phyloP scores from a whole-genome alignment of 2,329 filamentous ascomycete species.

The Neoscytalidium dimidiatum region DNA sequence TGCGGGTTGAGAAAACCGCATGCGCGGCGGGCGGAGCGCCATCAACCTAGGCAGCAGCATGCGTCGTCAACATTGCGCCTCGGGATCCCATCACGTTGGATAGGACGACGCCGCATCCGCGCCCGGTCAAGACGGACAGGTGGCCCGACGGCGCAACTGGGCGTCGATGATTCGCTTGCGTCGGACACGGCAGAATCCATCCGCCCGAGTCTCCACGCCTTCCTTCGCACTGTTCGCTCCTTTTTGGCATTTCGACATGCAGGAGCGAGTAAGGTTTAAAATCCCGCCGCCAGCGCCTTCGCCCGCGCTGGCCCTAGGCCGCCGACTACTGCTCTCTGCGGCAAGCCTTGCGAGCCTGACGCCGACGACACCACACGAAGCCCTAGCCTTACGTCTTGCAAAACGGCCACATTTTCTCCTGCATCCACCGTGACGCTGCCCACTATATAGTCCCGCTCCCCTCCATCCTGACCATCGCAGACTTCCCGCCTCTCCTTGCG shows the following conservation, averaged over 20 bases:
- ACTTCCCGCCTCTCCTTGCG: not conserved
- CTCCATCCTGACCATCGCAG: not conserved
- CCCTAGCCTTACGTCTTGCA: not conserved
- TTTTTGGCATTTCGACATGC: not conserved
- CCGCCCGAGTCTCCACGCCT: not conserved
- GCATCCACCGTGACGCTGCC: not conserved
- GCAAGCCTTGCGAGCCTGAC: slow-evolving; percentile 5
- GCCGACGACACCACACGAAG: not conserved
- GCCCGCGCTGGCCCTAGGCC: not conserved
- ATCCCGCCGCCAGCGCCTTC: not conserved
- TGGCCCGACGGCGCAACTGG: not conserved
- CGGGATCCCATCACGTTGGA: not conserved
- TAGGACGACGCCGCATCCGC: not conserved
- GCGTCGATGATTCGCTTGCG: not conserved
- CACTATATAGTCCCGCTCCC: not conserved
- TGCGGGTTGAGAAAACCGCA: not conserved
- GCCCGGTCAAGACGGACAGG: not conserved
- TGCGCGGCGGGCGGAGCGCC: not conserved
- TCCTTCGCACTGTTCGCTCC: not conserved
- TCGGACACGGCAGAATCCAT: not conserved
- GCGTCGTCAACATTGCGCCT: not conserved
- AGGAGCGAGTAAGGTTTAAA: not conserved
- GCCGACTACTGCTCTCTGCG: not conserved
- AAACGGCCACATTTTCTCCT: not conserved
- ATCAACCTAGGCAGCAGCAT: not conserved